Evolutionary conservation across 345 rosid genomes (phyloP).

Genomic region (Dipteronia dyeriana): DNA sequence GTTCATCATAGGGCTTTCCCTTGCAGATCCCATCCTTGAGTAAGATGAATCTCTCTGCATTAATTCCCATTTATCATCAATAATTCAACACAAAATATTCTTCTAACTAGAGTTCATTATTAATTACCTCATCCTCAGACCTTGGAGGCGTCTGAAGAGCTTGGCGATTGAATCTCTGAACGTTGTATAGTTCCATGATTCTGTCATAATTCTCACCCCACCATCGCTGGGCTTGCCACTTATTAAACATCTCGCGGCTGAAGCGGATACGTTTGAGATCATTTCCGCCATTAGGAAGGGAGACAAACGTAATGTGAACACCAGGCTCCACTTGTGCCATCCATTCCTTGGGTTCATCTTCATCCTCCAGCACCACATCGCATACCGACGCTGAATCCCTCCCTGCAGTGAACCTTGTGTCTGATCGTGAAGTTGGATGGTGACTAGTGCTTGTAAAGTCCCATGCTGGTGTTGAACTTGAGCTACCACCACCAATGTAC

Average conservation of each 20-base stretch:
- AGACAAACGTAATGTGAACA: conserved; percentile 89
- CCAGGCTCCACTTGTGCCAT: conserved; percentile 99
- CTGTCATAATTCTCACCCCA: conserved; percentile 97
- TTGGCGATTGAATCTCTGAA: conserved; percentile 92
- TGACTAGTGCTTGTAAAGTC: conserved; percentile 61
- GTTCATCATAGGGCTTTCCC: conserved; percentile 67
- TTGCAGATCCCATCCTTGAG: conserved; percentile 71
- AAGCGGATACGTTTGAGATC: conserved; percentile 94
- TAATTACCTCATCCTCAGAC: conserved; percentile 81
- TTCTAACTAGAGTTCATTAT: too few species aligned
- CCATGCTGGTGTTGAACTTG: conserved; percentile 95
- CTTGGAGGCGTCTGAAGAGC: conserved; percentile 91
- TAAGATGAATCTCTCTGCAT: conserved; percentile 77
- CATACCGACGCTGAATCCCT: conserved; percentile 56
- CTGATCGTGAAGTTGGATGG: conserved; percentile 40
- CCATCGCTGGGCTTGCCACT: conserved; percentile 99
- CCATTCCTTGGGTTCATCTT: conserved; percentile 91
- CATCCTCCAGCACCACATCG: conserved; percentile 77
- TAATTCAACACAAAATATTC: too few species aligned
- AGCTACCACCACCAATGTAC: conserved; percentile 44
- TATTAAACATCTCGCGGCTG: conserved; percentile 97
- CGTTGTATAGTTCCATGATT: conserved; percentile 96
- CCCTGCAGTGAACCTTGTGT: conserved; percentile 53
- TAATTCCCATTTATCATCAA: too few species aligned
- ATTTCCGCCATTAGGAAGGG: conserved; percentile 91